Conservation (phyloP, 306 rosid species). For the Vigna reflexopilosa region DNA sequence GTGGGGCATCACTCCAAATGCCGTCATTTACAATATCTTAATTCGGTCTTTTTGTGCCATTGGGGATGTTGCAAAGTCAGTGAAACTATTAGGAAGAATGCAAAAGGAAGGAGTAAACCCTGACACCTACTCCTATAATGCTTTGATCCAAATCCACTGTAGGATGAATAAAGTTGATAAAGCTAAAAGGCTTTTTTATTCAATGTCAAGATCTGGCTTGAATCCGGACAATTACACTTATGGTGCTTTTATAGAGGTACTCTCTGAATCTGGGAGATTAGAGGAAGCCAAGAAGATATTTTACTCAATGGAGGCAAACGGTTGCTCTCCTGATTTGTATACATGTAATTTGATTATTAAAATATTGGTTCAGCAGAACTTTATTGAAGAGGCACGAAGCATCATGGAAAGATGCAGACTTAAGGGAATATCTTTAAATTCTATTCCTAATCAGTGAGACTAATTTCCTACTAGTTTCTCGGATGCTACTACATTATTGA, state of each 20-base stretch:
- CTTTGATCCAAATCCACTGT: conserved; percentile 69
- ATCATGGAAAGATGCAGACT: conserved; percentile 56
- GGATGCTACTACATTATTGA: conserved; percentile 32
- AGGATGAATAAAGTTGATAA: conserved; percentile 66
- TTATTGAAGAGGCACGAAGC: conserved; percentile 57
- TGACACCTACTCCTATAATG: conserved; percentile 69
- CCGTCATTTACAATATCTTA: conserved; percentile 71
- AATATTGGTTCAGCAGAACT: conserved; percentile 48
- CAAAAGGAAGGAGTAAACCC: conserved; percentile 71
- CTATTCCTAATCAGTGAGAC: conserved; percentile 42
- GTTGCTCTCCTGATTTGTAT: conserved; percentile 69
- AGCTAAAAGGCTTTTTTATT: conserved; percentile 64
- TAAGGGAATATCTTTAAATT: conserved; percentile 51
- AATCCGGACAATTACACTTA: conserved; percentile 71
- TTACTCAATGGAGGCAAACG: conserved; percentile 68
- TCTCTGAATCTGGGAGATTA: conserved; percentile 62
- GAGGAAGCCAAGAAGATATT: conserved; percentile 76
- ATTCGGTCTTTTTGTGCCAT: conserved; percentile 66
- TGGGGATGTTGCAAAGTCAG: conserved; percentile 67
- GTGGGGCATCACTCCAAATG: conserved; percentile 80
- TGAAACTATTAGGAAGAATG: conserved; percentile 70
- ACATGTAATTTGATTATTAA: conserved; percentile 61
- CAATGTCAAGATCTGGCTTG: conserved; percentile 67
- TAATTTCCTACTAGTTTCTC: conserved; percentile 6
- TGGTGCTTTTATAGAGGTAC: conserved; percentile 66